Base-by-base conservation (phyloP, 2,329 filamentous ascomycete genomes). In the Colletotrichum liaoningense region DNA sequence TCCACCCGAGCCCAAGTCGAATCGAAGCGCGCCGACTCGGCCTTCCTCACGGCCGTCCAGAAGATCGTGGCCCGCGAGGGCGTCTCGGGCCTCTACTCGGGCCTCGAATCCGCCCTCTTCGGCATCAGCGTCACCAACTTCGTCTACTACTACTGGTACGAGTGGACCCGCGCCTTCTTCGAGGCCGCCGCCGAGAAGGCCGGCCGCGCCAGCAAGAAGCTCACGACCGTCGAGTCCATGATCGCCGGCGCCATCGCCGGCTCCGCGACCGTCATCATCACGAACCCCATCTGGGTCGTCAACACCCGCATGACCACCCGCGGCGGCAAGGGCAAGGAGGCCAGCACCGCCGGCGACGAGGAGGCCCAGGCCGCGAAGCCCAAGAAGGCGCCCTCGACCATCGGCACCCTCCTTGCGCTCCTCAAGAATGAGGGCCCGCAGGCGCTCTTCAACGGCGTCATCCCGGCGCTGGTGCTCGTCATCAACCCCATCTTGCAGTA, bases 101-200 rank as follows among this genome's bases (percentile, higher is more conserved):
- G 97, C 55, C 91, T 99, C 73, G 95, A 97, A 83, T 97, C 94
- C 75, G 97, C 97, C 64, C 88, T 99, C 58, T 98, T 99, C 83
- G 97, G 97, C 82, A 98, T 99, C 87, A 97, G 94, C 83, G 93
- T 99, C 78, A 99, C 97, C 79, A 99, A 99, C 88, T 99, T 99
- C 82, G 96, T 99, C 60, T 99, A 99, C 89, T 99, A 99, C 87
- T 99, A 98, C 88, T 99, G 94, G 96, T 99, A 98, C 85, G 97
- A 99, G 86, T 99, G 95, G 94, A 97, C 95, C 75, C 92, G 95
- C 72, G 89, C 93, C 63, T 93, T 93, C 81, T 98, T 98, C 86
- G 95, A 94, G 82, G 88, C 89, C 76, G 94, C 95, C 11, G 95
- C 95, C 58, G 83, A 88, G 71, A 92, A 91, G 79, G 88, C 93